A percentile compares a stretch with the other conserved stretches of the same genome.
These are phyloP conservation scores for Mycocentrospora acerina DNA, from an alignment of 2,329 filamentous ascomycete species.

Conservation along the genomic window DNA sequence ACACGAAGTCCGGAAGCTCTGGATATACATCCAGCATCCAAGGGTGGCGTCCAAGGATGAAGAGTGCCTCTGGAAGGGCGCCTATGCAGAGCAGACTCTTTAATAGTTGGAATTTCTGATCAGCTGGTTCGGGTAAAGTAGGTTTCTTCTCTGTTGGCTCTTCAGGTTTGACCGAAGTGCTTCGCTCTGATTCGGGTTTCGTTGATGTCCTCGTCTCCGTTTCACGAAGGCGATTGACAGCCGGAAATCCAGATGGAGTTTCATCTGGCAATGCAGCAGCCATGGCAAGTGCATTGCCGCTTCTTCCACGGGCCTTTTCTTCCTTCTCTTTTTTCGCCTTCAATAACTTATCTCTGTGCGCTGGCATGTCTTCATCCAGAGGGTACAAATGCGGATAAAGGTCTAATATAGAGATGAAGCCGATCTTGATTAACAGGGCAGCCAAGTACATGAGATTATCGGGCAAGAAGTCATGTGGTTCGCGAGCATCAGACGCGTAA, in stretches of 20 bases:
- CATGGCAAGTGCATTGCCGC: constrained; percentile 80
- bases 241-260: constrained; percentile 56
- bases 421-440: constrained; percentile 91
- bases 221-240: constrained; percentile 52
- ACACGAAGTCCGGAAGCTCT: constrained; percentile 76
- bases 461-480: constrained; percentile 74
- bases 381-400: constrained; percentile 92
- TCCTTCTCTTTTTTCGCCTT: constrained; percentile 71
- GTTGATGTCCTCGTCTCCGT: constrained; percentile 51
- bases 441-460: constrained; percentile 92
- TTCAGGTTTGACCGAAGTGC: constrained; percentile 44
- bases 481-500: constrained; percentile 79
- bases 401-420: constrained; percentile 89
- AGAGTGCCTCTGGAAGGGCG: constrained; percentile 88
- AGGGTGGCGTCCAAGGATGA: constrained; percentile 86
- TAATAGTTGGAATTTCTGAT: constrained; percentile 85
- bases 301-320: constrained; percentile 64
- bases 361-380: constrained; percentile 77
- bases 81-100: constrained; percentile 87
- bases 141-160: constrained; percentile 48
- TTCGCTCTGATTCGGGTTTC: constrained; percentile 49
- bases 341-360: constrained; percentile 67
- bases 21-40: constrained; percentile 87
- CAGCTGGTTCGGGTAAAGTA: constrained; percentile 69
- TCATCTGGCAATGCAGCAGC: constrained; percentile 88